These are phyloP conservation scores for Phytopythium litorale DNA, from an alignment of 352 stramenopile species.

Conservation along the genomic window DNA sequence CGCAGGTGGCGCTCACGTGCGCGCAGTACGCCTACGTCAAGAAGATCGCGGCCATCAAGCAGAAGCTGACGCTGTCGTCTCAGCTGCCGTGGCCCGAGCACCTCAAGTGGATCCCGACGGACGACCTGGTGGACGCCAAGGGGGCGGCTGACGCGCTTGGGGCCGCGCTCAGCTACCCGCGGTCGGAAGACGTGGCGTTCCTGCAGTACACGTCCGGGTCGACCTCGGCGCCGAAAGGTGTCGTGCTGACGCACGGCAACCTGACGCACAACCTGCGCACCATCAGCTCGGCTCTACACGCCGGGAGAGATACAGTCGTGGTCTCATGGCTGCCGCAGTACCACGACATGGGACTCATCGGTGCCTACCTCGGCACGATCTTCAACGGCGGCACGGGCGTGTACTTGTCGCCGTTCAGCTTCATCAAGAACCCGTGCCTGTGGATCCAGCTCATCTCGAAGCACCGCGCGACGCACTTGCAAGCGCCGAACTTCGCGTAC, in stretches of 20 bases:
- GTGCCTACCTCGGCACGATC: slow-evolving; percentile 82
- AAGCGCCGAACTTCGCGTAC: slow-evolving; percentile 99
- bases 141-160: slow-evolving; percentile 13
- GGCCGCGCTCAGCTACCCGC: slow-evolving; percentile 13
- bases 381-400: slow-evolving; percentile 91
- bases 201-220: slow-evolving; percentile 99
- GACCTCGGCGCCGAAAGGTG: slow-evolving; percentile 97
- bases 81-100: slow-evolving; percentile 81
- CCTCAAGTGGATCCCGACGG: slow-evolving; percentile 85
- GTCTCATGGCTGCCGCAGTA: slow-evolving; percentile 99
- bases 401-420: slow-evolving; percentile 98
- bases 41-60: slow-evolving; percentile 85
- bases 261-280: slow-evolving; percentile 96
- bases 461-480: slow-evolving; percentile 94
- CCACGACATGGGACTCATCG: slow-evolving; percentile 99
- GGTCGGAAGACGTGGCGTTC: slow-evolving; percentile 88
- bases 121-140: slow-evolving; percentile 57
- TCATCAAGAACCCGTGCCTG: slow-evolving; percentile 94
- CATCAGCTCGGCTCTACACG: slow-evolving; percentile 93
- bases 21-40: slow-evolving; percentile 93
- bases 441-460: slow-evolving; percentile 93
- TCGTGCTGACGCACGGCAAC: slow-evolving; percentile 97
- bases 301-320: slow-evolving; percentile 89
- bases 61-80: slow-evolving; percentile 72
- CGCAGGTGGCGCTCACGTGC: slow-evolving; percentile 91